Evolutionary conservation across 208 protist genomes (phyloP).

Genomic region (Tetramitus jugosus): DNA sequence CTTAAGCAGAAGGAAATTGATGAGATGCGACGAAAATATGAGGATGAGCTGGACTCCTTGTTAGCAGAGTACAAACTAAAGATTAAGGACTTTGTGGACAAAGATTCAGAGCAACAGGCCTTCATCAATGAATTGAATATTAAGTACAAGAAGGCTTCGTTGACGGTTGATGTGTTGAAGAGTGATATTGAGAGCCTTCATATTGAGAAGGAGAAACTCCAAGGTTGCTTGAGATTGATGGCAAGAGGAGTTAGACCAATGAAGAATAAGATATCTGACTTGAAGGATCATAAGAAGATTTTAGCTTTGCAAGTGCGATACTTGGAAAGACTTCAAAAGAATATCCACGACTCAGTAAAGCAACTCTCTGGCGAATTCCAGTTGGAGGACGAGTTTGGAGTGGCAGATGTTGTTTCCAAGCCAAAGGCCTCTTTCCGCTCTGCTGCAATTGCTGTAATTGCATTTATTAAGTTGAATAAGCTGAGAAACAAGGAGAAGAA

Average conservation of each 20-base stretch:
- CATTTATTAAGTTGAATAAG: not conserved
- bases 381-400: not conserved
- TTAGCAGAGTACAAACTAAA: not conserved
- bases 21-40: not conserved
- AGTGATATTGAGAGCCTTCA: not conserved
- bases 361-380: not conserved
- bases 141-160: not conserved
- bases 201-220: not conserved
- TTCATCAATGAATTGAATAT: not conserved
- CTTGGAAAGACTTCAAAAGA: not conserved
- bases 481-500: not conserved
- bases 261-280: not conserved
- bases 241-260: constrained; percentile 16
- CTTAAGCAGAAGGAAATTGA: not conserved
- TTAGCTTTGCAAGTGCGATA: not conserved
- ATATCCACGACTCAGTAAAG: not conserved
- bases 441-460: constrained; percentile 1
- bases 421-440: constrained; percentile 8
- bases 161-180: constrained; percentile 16
- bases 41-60: not conserved
- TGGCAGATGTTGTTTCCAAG: not conserved
- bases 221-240: not conserved
- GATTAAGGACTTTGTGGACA: not conserved
- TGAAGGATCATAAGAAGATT: not conserved
- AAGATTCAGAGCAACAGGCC: not conserved